A percentile compares a stretch with the other conserved stretches of the same genome.
Evolutionary conservation across 345 rosid genomes (phyloP).

Genomic region (Eucalyptus sideroxylon): DNA sequence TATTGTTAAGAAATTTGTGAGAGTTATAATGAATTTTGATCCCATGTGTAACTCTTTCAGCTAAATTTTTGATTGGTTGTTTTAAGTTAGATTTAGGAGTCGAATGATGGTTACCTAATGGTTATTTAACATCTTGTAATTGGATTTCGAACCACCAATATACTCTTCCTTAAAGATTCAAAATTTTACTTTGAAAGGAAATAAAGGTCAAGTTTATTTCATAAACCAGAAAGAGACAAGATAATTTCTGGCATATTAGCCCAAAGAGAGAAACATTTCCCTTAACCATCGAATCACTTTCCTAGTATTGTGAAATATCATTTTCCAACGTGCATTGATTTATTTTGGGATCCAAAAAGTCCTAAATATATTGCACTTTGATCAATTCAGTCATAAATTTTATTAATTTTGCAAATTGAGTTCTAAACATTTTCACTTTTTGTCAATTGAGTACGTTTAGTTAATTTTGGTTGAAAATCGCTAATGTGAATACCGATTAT

Average conservation of each 20-base stretch:
- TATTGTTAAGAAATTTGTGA: not conserved
- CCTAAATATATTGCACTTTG: no score
- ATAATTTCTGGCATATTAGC: not conserved
- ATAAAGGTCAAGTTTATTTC: not conserved
- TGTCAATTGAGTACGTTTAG: rapidly evolving
- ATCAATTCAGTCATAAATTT: no score
- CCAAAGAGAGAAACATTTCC: not conserved
- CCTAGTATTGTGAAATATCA: not conserved
- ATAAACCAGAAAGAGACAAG: not conserved
- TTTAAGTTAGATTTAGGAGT: not conserved
- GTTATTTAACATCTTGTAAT: not conserved
- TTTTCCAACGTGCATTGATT: not conserved
- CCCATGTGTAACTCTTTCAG: not conserved
- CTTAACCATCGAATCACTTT: not conserved
- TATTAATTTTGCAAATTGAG: no score
- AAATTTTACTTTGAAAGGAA: not conserved
- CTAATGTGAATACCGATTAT: no score
- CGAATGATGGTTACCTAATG: not conserved
- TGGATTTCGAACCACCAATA: not conserved
- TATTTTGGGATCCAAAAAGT: no score
- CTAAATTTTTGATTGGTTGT: not conserved
- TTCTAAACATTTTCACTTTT: no score
- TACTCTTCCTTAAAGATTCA: not conserved
- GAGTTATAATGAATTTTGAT: not conserved
- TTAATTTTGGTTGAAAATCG: no score